Evolutionary conservation across 208 protist genomes (phyloP).

Genomic region (Crithidia sp.): DNA sequence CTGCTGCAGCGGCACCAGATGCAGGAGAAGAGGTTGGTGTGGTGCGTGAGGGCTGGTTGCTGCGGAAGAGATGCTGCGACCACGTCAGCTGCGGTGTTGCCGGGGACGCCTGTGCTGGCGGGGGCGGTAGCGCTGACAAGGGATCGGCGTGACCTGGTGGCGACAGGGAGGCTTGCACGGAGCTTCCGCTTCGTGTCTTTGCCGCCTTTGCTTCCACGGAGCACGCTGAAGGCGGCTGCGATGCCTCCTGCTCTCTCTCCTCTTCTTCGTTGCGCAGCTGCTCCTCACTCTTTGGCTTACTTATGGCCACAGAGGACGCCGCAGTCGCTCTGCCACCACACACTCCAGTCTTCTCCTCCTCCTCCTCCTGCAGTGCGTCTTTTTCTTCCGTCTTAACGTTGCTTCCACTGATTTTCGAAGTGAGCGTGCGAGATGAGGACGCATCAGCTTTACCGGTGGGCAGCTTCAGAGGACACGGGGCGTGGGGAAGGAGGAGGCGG

Average conservation of each 20-base stretch:
- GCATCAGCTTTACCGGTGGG: background rate
- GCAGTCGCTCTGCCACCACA: background rate
- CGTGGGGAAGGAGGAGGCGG: constrained; percentile 54
- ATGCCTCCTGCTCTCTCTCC: background rate
- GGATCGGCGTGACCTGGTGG: background rate
- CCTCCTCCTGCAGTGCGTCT: background rate
- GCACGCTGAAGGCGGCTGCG: background rate
- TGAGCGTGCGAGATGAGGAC: too few species aligned
- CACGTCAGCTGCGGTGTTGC: constrained; percentile 18
- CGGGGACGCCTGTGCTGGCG: background rate
- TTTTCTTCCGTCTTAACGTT: background rate
- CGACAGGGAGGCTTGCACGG: too few species aligned
- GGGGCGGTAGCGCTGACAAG: background rate
- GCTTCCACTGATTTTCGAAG: background rate
- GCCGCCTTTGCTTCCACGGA: background rate
- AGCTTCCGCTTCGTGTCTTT: too few species aligned
- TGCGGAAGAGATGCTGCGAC: constrained; percentile 29
- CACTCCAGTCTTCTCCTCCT: background rate
- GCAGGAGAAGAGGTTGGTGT: background rate
- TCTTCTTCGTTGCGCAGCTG: background rate
- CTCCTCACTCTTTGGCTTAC: too few species aligned
- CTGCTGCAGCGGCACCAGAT: constrained; percentile 1
- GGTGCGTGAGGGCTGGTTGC: background rate
- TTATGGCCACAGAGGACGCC: background rate
- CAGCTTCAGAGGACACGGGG: constrained; percentile 46